Evolutionary conservation across 1,284 basidiomycete genomes (phyloP), one percentile per base, ranked within the genome.

Genomic region (Microbotryum scabiosae): DNA sequence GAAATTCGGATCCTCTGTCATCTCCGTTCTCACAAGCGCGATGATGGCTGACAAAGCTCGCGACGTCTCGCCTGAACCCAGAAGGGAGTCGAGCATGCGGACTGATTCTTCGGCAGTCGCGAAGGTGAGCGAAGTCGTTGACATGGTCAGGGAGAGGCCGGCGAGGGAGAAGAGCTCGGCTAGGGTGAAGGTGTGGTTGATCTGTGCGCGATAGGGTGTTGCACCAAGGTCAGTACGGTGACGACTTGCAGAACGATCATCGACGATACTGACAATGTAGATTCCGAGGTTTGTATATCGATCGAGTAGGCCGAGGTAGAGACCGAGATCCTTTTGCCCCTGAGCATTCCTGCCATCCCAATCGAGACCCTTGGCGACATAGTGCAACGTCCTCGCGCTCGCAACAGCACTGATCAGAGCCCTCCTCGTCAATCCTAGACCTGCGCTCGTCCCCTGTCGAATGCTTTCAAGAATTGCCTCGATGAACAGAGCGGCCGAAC

Each of bases 211-310:
- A 26, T 18, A 18, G 26, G 47, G 20, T 2, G 12, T 41, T n/a
- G n/a, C n/a, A n/a, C 12, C 36, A 18, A 41, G 14, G 20, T 49
- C 10, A 21, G 47, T 28, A 49, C 47, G 20, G n/a, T 30, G 30
- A 30, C 30, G 30, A n/a, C 14, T 23, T 23, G 26, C 47, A 49
- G 3, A 28, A 23, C 47, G 7, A 14, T 23, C 23, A 18, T 28
- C 12, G 21, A 53, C 23, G 32, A 32, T 30, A 43, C 66, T 43
- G 20, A 77, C 75, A 54, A 79, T 59, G 63, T 80, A 79, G 62
- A 80, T 76, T n/a, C 79, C 79, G 2, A 79, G 71, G 56, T 78
- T 78, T n/a, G 79, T 79, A 66, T 79, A 80, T 54, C 75, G 74
- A 69, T 79, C 78, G 44, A 80, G 72, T 3, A 79, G 36, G 36